Conservation (phyloP, 1,284 basidiomycete species). For the Naganishia sp. region DNA sequence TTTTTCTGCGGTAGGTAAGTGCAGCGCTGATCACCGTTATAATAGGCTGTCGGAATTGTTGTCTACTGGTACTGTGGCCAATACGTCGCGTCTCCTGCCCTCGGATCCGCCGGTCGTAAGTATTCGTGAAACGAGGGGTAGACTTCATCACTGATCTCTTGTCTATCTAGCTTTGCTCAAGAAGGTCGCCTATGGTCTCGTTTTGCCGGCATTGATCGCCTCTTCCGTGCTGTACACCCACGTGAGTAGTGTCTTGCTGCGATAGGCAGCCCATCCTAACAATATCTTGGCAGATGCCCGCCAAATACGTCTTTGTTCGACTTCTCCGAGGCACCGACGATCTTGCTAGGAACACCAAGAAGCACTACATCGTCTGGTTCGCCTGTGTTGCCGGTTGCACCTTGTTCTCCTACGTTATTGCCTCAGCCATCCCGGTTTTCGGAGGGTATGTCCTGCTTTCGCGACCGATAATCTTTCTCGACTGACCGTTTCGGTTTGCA, state of each 20-base stretch:
- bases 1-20: no score
- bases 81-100: slow-evolving; percentile 43
- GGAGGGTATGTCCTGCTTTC: slow-evolving; percentile 2
- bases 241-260: slow-evolving; percentile 20
- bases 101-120: slow-evolving; percentile 39
- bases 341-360: slow-evolving; percentile 38
- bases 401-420: slow-evolving; percentile 43
- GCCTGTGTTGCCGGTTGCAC: slow-evolving; percentile 35
- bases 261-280: neutral
- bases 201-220: slow-evolving; percentile 46
- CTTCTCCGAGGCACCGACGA: slow-evolving; percentile 42
- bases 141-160: neutral
- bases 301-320: slow-evolving; percentile 45
- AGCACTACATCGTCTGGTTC: slow-evolving; percentile 45
- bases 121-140: neutral
- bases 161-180: slow-evolving; percentile 33
- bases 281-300: slow-evolving; percentile 30
- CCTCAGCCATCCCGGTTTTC: slow-evolving; percentile 23
- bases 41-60: slow-evolving; percentile 28
- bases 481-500: slow-evolving; percentile 42
- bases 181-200: slow-evolving; percentile 50
- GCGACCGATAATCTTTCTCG: neutral
- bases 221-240: slow-evolving; percentile 43
- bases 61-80: slow-evolving; percentile 35
- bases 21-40: neutral